A percentile compares a stretch with the other conserved stretches of the same genome.
These are phyloP conservation scores for Senna tora DNA, from an alignment of 306 rosid genomes.

Conservation along the genomic window DNA sequence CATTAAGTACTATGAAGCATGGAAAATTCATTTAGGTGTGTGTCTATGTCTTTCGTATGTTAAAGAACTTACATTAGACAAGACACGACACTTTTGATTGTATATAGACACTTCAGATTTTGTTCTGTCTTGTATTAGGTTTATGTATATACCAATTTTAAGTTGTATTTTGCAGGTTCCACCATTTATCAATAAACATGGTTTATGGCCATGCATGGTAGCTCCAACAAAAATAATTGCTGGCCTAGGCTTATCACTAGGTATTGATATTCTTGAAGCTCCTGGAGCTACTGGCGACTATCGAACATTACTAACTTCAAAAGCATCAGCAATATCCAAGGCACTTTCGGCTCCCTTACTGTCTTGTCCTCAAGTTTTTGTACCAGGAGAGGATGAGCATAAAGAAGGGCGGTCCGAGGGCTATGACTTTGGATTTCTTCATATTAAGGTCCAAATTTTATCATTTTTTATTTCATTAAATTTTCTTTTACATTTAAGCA, in stretches of 20 bases:
- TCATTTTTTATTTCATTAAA: constrained; percentile 14
- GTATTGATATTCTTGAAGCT: constrained; percentile 93
- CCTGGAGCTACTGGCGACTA: constrained; percentile 98
- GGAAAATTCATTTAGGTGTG: too few relatives aligned
- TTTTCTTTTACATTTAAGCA: constrained; percentile 23
- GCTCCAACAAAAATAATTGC: constrained; percentile 98
- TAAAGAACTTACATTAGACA: too few relatives aligned
- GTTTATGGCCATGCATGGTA: constrained; percentile 88
- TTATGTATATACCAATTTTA: constrained; percentile 12
- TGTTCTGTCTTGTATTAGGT: not conserved
- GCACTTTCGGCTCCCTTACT: constrained; percentile 86
- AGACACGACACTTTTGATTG: too few relatives aligned
- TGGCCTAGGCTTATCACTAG: constrained; percentile 91
- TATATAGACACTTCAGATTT: too few relatives aligned
- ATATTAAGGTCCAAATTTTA: constrained; percentile 68
- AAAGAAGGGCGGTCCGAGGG: constrained; percentile 86
- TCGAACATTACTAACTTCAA: constrained; percentile 81
- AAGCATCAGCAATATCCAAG: constrained; percentile 81
- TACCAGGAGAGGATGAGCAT: constrained; percentile 87
- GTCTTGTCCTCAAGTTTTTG: constrained; percentile 72
- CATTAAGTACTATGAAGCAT: not conserved
- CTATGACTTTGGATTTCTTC: constrained; percentile 97
- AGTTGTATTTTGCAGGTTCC: constrained; percentile 65
- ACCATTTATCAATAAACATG: constrained; percentile 75
- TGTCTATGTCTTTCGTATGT: too few relatives aligned